Conservation (phyloP, 2,329 filamentous ascomycete species). For the Westerdykella aurantiaca region DNA sequence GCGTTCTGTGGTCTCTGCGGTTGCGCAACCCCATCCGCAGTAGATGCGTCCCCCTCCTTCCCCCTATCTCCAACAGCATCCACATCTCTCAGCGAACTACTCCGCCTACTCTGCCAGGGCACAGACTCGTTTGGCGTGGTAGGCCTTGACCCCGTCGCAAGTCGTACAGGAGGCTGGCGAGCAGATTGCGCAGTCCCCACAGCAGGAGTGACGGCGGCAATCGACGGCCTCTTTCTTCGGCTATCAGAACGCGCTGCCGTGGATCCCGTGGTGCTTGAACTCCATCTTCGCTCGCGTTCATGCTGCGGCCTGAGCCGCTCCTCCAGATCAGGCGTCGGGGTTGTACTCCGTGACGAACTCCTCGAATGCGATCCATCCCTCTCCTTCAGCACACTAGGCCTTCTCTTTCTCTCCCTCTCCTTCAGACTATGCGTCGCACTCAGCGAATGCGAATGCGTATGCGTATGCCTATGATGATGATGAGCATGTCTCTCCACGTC, state of each 20-base stretch:
- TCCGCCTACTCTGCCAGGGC: slow-evolving; percentile 27
- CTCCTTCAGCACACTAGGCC: slow-evolving; percentile 25
- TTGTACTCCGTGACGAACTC: slow-evolving; percentile 29
- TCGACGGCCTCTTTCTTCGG: slow-evolving; percentile 6
- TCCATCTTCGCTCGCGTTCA: slow-evolving; percentile 27
- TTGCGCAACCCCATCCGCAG: neutral
- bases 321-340: slow-evolving; percentile 28
- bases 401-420: slow-evolving; percentile 19
- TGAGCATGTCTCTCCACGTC: slow-evolving; percentile 29
- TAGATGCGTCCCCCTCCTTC: slow-evolving; percentile 1
- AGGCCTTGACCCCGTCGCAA: slow-evolving; percentile 12
- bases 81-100: slow-evolving; percentile 26
- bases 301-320: slow-evolving; percentile 18
- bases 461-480: slow-evolving; percentile 9
- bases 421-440: slow-evolving; percentile 9
- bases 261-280: slow-evolving; percentile 28
- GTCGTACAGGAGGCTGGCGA: slow-evolving; percentile 16
- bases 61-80: slow-evolving; percentile 1
- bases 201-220: slow-evolving; percentile 1
- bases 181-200: slow-evolving; percentile 24
- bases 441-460: slow-evolving; percentile 7
- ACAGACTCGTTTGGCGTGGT: slow-evolving; percentile 23
- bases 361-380: slow-evolving; percentile 26
- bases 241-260: slow-evolving; percentile 21
- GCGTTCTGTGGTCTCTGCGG: neutral